A percentile compares a stretch with the other conserved stretches of the same genome.
Evolutionary conservation across 768 basidiomycete species (phyloP).

Genomic region (Clavaria fumosa): DNA sequence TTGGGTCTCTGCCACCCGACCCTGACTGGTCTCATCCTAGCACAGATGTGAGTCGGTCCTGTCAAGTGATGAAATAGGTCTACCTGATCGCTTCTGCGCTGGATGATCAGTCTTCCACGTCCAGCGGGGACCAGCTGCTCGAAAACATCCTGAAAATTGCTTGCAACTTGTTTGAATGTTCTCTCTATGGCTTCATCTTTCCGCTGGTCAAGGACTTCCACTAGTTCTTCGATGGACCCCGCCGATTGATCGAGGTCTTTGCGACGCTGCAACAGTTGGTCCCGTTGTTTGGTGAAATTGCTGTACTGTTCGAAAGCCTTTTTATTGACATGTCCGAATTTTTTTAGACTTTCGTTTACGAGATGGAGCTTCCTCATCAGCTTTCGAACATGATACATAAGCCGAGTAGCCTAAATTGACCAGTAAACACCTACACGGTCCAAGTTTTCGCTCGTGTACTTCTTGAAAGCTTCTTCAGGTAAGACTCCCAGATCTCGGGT

Average conservation of each 20-base stretch:
- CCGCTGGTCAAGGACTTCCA: conserved; percentile 85
- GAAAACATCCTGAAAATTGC: conserved; percentile 94
- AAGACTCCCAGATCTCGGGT: conserved; percentile 93
- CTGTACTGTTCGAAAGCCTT: conserved; percentile 98
- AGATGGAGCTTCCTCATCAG: conserved; percentile 85
- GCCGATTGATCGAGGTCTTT: conserved; percentile 88
- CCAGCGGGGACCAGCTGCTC: conserved; percentile 93
- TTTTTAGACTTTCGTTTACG: conserved; percentile 86
- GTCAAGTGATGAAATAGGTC: conserved; percentile 8
- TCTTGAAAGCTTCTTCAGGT: conserved; percentile 94
- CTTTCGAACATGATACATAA: conserved; percentile 25
- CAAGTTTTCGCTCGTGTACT: conserved; percentile 79
- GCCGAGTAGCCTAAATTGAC: background rate
- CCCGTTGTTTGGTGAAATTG: conserved; percentile 95
- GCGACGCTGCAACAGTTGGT: conserved; percentile 72
- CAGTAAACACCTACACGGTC: conserved; percentile 70
- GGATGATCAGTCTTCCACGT: conserved; percentile 81
- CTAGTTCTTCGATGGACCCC: conserved; percentile 78
- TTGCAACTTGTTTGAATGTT: conserved; percentile 96
- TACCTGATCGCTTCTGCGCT: conserved; percentile 77
- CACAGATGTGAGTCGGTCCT: background rate
- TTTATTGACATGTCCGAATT: conserved; percentile 98
- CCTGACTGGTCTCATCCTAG: conserved; percentile 60
- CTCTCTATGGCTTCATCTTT: conserved; percentile 98
- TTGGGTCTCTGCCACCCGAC: conserved; percentile 57